Base-by-base conservation (phyloP, 768 basidiomycete genomes). In the Xanthoconium purpureum region DNA sequence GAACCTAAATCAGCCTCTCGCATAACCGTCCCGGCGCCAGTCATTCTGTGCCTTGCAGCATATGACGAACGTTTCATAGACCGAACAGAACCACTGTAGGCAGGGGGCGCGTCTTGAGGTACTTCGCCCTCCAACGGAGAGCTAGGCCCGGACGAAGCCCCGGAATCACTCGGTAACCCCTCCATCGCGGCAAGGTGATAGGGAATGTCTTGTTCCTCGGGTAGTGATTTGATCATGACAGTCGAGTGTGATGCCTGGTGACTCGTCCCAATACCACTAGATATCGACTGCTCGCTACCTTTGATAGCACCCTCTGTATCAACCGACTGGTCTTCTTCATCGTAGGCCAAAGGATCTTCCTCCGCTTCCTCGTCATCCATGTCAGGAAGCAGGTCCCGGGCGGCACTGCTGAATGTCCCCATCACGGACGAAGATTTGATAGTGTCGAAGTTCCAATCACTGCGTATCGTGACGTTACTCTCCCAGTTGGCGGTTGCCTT, bases 381-480 rank as follows among this genome's bases (percentile, higher is more conserved):
- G 49, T 80, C 81, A 30, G 81, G 80, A 72, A 82, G 77, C 24
- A 89, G 73, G 64, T 91, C 88, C 63, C 80, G 84, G 9, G 85
- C 79, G 76, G 88, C 85, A 54, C 81, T 86, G 48, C 85, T 82
- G 67, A 87, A 84, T 3, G 89, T 86, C 40, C 89, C 89, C 84
- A 91, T 88, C 5, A 86, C 84, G 30, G 84, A 79, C 10, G 82
- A 76, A 6, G 88, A 80, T 56, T 79, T 85, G 63, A 94, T 76
- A 3, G 92, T 95, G 64, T 94, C 94, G 69, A 98, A 98, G 69
- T 90, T 92, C 97, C 96, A 98, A 59, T 94, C 94, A 66, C 90
- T 94, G 66, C 84, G 83, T 73, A 96, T 80, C 2, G 94, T 92
- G 44, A 81, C 84, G 57, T 81, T 84, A 47, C 70, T 72, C 62